Base-by-base conservation (phyloP, 805 yeast genomes). In the Yamadazyma takamatsuzukensis region DNA sequence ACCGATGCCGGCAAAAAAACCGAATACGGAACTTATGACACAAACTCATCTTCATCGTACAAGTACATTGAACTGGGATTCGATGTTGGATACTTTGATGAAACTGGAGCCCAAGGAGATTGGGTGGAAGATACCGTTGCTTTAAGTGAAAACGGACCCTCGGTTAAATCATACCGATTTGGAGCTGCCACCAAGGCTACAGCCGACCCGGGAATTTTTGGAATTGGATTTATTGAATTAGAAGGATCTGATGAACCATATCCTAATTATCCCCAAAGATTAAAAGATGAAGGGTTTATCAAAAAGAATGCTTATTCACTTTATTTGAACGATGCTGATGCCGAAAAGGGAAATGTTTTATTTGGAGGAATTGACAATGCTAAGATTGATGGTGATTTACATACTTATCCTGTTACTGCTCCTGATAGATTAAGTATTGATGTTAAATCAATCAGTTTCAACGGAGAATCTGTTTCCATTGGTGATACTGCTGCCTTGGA, bases 81-180 rank as follows among this genome's bases (percentile, higher is more conserved):
- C 44, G 29, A 45, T 11, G 72, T 74, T 39, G 21, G 44, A 2
- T 74, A 74, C 41, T 76, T 65, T 5, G 80, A 74, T 48, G 44
- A 51, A 4, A 61, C 75, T 3, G 54, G 45, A 33, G 78, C 78
- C 5, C 30, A 37, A 6, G 51, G 51, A 17, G 21, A 34, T 17
- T 47, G 40, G 40, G 41, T 33, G 13, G 26, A 19, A 10, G 51
- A 47, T 27, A 21, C 30, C 11, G 43, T 43, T 9, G 14, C 33
- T 10, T 34, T 47, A 22, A 25, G 30, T 23, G 11, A 25, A 14
- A 29, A 28, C 13, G 39, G 38, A 21, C 29, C 36, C 12, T 21
- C 29, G 6, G 36, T 43, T 9, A 30, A 27, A 6, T 22, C 25
- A n/a, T 30, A 32, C 21, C 40, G 37, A 30, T 39, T 45, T 30